These are phyloP conservation scores for Daedaleopsis nitida DNA, from an alignment of 768 basidiomycete genomes.

Conservation along the genomic window DNA sequence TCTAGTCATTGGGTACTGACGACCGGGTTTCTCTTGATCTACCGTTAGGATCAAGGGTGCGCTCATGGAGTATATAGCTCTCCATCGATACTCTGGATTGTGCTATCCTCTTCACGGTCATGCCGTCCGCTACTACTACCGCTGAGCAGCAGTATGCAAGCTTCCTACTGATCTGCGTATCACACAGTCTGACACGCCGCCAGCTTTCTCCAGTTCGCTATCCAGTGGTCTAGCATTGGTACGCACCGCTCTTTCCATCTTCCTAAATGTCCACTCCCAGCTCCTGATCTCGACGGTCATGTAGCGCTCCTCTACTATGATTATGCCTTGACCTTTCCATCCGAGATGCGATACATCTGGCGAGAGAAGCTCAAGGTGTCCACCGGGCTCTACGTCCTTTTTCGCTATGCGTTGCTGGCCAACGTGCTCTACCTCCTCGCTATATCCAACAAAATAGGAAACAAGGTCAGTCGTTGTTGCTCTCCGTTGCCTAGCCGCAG, in stretches of 20 bases:
- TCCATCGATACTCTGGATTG: no score
- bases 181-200: neutral
- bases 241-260: no score
- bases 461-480: constrained; percentile 4
- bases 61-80: no score
- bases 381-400: constrained; percentile 35
- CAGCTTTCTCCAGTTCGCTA: constrained; percentile 15
- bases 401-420: constrained; percentile 37
- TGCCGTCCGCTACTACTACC: neutral
- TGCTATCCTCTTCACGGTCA: neutral
- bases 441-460: constrained; percentile 17
- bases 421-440: constrained; percentile 33
- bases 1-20: no score
- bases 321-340: constrained; percentile 34
- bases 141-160: neutral
- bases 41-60: no score
- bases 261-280: neutral
- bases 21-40: no score
- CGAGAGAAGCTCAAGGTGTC: constrained; percentile 27
- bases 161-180: neutral
- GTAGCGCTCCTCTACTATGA: constrained; percentile 34
- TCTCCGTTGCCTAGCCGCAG: no score
- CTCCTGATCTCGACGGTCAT: neutral
- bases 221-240: neutral
- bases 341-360: constrained; percentile 39